Conservation (phyloP, 2,329 filamentous ascomycete species). For the Magnaporthiopsis incrustans region DNA sequence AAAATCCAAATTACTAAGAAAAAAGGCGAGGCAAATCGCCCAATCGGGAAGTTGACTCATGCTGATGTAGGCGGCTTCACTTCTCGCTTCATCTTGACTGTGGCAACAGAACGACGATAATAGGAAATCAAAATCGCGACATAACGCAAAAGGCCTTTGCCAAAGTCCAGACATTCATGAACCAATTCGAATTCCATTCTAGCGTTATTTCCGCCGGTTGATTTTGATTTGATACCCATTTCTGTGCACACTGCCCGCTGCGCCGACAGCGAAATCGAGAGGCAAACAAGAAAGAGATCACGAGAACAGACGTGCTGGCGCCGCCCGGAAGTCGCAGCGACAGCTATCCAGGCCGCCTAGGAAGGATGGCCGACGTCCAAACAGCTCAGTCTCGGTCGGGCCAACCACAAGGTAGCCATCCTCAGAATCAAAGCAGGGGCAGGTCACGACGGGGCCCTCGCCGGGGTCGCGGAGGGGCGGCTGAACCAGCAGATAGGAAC, state of each 20-base stretch:
- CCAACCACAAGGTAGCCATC: neutral
- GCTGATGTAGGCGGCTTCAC: constrained; percentile 5
- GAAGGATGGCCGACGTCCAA: constrained; percentile 3
- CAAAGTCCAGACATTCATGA: neutral
- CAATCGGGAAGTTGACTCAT: constrained; percentile 6
- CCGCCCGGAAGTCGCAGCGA: neutral
- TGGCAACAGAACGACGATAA: neutral
- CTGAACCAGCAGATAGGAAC: constrained; percentile 1
- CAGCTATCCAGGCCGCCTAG: neutral
- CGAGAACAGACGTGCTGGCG: neutral
- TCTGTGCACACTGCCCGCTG: neutral
- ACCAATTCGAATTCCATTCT: neutral
- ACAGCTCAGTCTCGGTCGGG: neutral
- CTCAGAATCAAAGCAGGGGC: constrained; percentile 1
- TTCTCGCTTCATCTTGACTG: neutral
- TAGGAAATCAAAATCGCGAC: neutral
- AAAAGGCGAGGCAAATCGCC: neutral
- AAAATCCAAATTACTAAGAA: neutral
- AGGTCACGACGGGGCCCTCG: constrained; percentile 10
- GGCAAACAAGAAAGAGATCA: neutral
- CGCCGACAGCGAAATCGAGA: neutral
- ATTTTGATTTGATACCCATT: neutral
- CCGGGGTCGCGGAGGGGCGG: constrained; percentile 12
- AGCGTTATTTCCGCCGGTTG: neutral
- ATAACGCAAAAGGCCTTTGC: neutral